Evolutionary conservation across 495 filamentous ascomycete genomes (phyloP).

Genomic region (Tetracladium setigerum): DNA sequence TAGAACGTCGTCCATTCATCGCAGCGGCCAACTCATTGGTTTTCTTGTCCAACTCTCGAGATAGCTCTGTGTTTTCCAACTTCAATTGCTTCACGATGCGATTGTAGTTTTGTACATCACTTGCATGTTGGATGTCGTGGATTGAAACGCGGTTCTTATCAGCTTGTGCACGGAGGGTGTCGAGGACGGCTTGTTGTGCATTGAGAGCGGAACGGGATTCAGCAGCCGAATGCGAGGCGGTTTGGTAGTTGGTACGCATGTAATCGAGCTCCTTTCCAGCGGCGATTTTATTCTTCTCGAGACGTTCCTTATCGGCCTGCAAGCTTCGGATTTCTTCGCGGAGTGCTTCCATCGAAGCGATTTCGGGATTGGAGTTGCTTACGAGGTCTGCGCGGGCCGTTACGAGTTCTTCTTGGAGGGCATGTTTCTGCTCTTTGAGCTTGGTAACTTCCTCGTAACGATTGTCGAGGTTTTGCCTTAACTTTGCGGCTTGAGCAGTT

Average conservation of each 20-base stretch:
- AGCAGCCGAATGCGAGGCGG: constrained; percentile 7
- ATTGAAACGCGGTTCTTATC: constrained; percentile 10
- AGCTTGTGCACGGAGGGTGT: constrained; percentile 1
- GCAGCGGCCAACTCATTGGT: constrained; percentile 12
- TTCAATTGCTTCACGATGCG: constrained; percentile 60
- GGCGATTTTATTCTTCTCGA: constrained; percentile 7
- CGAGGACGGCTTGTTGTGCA: constrained; percentile 1
- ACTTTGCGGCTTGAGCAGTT: neutral
- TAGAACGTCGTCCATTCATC: constrained; percentile 12
- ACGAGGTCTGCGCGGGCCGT: constrained; percentile 7
- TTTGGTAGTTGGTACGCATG: constrained; percentile 17
- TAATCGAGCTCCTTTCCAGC: constrained; percentile 14
- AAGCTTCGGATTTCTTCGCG: constrained; percentile 3
- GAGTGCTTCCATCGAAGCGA: constrained; percentile 6
- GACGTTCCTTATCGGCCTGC: constrained; percentile 8
- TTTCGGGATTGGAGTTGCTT: constrained; percentile 7
- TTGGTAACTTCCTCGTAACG: constrained; percentile 8
- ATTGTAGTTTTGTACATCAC: constrained; percentile 24
- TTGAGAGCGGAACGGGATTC: constrained; percentile 4
- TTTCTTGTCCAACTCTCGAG: constrained; percentile 56
- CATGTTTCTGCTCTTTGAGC: constrained; percentile 10
- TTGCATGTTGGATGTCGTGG: constrained; percentile 9
- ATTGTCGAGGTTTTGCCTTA: constrained; percentile 5
- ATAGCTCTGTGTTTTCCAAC: constrained; percentile 57
- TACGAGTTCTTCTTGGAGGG: constrained; percentile 3